Base-by-base conservation (phyloP, 345 rosid species). In the Melaleuca quinquenervia region DNA sequence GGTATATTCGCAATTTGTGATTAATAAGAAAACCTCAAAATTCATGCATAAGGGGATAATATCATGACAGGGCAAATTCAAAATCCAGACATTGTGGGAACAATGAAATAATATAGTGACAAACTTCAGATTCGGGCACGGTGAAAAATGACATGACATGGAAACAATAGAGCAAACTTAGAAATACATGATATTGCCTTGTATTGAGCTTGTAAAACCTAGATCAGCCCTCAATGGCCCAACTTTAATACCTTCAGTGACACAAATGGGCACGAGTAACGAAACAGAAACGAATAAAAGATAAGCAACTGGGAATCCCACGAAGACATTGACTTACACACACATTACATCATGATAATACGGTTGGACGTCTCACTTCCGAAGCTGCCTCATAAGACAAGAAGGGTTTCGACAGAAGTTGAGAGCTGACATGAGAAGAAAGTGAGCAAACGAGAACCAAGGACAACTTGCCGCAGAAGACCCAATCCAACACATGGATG, bases 361-460 rank as follows among this genome's bases (percentile, higher is more conserved):
- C 11, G 44, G 76, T 64, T 64, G 45, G 32, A 64, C 29, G 76
- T 11, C 3, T 64, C 76, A 32, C 45, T 32, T 64, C 24, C 48
- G 53, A 36, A 18, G 29, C 22, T 70, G 58, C 76, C 52, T 27
- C 53, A n/a, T 58, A 12, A 29, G 24, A 36, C 27, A 6, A 5
- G 14, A 58, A 75, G 36, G 53, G 86, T 54, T 85, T 75, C 20
- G 64, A 32, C 78, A 32, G 78, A 64, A 64, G 78, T 32, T 64
- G 78, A 64, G 78, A 32, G 22, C 45, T 64, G 78, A 64, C 88
- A 84, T 87, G 86, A 83, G 80, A 62, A 58, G 85, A 60, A 50
- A 87, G 88, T 32, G 88, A 87, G 88, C 62, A 58, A 50, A 62
- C 58, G 3, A 18, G 86, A 87, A 36, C 86, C 88, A 75, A 75